These are phyloP conservation scores for Funneliformis geosporum DNA, from an alignment of 192 early-diverging fungal genomes.

Conservation along the genomic window DNA sequence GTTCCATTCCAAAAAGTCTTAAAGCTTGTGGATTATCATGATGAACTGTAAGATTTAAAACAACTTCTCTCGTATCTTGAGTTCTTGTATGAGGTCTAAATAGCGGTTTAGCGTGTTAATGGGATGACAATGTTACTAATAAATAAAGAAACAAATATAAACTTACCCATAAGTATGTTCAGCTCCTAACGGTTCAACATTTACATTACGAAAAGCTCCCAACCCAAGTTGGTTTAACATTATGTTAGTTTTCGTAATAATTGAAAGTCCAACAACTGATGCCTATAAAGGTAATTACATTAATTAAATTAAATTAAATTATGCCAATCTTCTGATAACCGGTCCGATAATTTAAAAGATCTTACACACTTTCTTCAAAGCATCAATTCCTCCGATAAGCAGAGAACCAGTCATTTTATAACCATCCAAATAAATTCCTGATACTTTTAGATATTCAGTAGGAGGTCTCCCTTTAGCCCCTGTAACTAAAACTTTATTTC, in stretches of 20 bases:
- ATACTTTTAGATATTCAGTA: conserved; percentile 60
- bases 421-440: conserved; percentile 62
- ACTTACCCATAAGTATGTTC: conserved; percentile 64
- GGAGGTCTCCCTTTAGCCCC: conserved; percentile 63
- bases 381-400: conserved; percentile 62
- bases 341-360: background rate
- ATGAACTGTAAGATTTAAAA: conserved; percentile 48
- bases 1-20: conserved; percentile 49
- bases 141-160: background rate
- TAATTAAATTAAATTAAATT: conserved; percentile 9
- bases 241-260: conserved; percentile 46
- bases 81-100: conserved; percentile 40
- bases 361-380: conserved; percentile 50
- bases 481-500: conserved; percentile 57
- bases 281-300: conserved; percentile 48
- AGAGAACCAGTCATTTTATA: conserved; percentile 62
- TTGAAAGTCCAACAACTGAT: conserved; percentile 56
- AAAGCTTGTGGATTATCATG: conserved; percentile 49
- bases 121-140: background rate
- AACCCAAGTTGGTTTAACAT: conserved; percentile 50
- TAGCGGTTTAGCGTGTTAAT: background rate
- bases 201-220: conserved; percentile 52
- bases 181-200: conserved; percentile 61
- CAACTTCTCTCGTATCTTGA: conserved; percentile 47
- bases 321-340: background rate